Conservation (phyloP, 1,139 yeast genomes). For the Hyphopichia fennica region DNA sequence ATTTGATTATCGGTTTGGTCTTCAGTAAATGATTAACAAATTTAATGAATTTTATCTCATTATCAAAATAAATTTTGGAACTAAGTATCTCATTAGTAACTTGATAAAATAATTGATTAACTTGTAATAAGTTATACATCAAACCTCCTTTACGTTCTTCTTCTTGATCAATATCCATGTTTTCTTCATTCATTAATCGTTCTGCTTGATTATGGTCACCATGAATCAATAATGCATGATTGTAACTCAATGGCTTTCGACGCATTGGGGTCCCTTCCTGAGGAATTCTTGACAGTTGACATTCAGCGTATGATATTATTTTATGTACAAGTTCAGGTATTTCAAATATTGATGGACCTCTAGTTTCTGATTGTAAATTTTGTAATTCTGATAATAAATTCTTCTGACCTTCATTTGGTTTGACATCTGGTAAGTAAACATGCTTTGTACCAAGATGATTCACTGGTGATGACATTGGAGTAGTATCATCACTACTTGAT, state of each 20-base stretch:
- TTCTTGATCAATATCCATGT: constrained; percentile 5
- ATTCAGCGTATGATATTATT: constrained; percentile 62
- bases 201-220: constrained; percentile 56
- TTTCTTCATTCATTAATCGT: constrained; percentile 45
- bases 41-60: constrained; percentile 45
- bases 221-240: constrained; percentile 50
- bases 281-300: constrained; percentile 49
- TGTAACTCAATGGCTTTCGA: constrained; percentile 64
- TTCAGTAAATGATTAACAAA: constrained; percentile 26
- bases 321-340: constrained; percentile 75
- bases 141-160: constrained; percentile 13
- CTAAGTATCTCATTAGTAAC: constrained; percentile 57
- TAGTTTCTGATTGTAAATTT: neutral
- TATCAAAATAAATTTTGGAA: constrained; percentile 55
- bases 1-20: constrained; percentile 3
- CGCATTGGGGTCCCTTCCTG: constrained; percentile 59
- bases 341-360: constrained; percentile 32
- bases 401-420: neutral
- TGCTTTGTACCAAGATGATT: constrained; percentile 5
- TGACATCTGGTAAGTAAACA: constrained; percentile 1
- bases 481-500: constrained; percentile 29
- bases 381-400: neutral
- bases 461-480: constrained; percentile 29
- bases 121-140: constrained; percentile 62
- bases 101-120: constrained; percentile 64